Evolutionary conservation across 805 yeast genomes (phyloP).

Genomic region (Candida ulmi): DNA sequence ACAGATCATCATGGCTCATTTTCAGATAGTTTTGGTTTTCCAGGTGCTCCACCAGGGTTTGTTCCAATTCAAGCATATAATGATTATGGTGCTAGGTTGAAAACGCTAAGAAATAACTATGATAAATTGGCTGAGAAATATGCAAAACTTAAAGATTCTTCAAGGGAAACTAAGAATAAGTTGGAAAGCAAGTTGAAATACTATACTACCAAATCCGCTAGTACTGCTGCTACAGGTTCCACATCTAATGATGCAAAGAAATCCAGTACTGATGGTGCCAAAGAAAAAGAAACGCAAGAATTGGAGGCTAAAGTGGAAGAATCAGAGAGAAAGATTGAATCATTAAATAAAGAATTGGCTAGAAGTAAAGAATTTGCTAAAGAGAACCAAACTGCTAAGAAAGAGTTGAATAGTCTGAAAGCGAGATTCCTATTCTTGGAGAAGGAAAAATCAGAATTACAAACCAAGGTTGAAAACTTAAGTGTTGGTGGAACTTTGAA

Average conservation of each 20-base stretch:
- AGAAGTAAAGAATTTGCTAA: constrained; percentile 1
- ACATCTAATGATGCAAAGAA: background rate
- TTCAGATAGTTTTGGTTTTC: too few species aligned
- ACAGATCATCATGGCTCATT: too few species aligned
- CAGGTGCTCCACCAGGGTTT: background rate
- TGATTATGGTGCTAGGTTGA: background rate
- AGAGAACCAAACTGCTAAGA: too few species aligned
- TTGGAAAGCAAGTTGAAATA: background rate
- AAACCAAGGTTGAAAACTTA: background rate
- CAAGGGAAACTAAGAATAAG: background rate
- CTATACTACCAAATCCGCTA: background rate
- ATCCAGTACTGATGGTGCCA: background rate
- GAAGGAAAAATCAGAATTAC: constrained; percentile 2
- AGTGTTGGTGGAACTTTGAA: background rate
- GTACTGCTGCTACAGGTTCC: too few species aligned
- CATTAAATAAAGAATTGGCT: constrained; percentile 1
- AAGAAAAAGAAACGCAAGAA: background rate
- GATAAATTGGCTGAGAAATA: background rate
- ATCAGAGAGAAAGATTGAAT: background rate
- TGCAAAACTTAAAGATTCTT: constrained; percentile 1
- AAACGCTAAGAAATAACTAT: background rate
- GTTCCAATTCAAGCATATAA: constrained; percentile 1
- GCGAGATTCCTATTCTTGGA: constrained; percentile 4
- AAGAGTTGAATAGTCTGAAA: constrained; percentile 4
- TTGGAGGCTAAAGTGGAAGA: background rate